Evolutionary conservation across 202 grass and related monocot genomes (phyloP), one percentile per base, ranked within the genome.

Genomic region (Elaeis oleifera): DNA sequence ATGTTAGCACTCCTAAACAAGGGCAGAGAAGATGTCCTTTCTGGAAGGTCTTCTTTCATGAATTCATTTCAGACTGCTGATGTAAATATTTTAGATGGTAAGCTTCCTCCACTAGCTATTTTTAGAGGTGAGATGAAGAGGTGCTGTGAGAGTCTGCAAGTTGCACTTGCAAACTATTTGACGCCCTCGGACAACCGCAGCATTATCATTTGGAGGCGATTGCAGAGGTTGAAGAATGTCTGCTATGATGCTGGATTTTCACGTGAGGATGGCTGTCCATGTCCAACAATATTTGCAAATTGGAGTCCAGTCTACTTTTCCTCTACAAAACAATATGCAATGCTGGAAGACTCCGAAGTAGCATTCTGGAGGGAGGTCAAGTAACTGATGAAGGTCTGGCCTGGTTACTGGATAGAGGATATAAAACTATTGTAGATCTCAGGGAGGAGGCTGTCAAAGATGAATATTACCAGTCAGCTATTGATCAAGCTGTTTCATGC

Each of bases 351-450:
- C 53, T 66, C 79, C 58, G 88, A 89, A 60, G 73, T 89, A 67
- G 80, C 88, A 71, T 99, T 99, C 76, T 99, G 94, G 94, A 89
- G 85, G 58, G 88, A 86, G 94, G 94, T 29, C 85, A 99, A 66
- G 74, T 94, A 58, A 99, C 82, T 7, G 80, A 78, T 76, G 94
- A 94, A 59, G 88, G 88, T 68, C 68, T 99, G 56, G 53, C 29
- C 32, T 99, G 94, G 85, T 77, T 99, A 51, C 52, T 94, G 60
- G 75, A 66, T 18, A 82, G 80, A 53, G 88, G 88, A 58, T 99
- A 94, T 73, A 84, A 65, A 87, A 99, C 85, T 79, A 87, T 99
- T 53, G 80, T 99, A 59, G 85, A 99, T 82, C 81, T 99, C 44
- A 78, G 70, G 48, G 82, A 82, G 70, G 88, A 99, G 70, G 82